Percentiles rank a stretch among this genome's conserved stretches.
Conservation (phyloP, 306 rosid species). For the Pachyrhizus erosus region DNA sequence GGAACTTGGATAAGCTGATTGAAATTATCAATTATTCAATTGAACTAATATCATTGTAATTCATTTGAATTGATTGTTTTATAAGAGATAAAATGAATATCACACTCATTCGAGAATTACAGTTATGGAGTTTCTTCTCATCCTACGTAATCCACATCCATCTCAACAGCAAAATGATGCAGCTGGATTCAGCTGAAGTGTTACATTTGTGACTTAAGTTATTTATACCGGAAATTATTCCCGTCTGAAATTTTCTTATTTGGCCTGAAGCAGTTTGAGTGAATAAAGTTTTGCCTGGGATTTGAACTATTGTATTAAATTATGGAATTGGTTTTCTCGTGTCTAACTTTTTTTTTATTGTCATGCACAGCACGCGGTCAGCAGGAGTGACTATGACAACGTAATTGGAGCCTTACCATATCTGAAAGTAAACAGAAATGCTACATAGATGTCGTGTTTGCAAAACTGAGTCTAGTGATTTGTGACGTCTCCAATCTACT, state of each 20-base stretch:
- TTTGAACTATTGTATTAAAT: conserved; percentile 3
- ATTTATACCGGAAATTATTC: background rate
- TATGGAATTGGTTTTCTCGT: conserved; percentile 40
- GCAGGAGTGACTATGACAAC: conserved; percentile 90
- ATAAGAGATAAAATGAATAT: conserved; percentile 5
- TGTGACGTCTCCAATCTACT: conserved; percentile 24
- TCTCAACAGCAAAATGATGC: conserved; percentile 12
- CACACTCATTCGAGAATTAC: background rate
- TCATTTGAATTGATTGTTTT: conserved; percentile 22
- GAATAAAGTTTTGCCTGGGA: conserved; percentile 8
- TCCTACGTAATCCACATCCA: conserved; percentile 20
- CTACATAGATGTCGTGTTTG: conserved; percentile 47
- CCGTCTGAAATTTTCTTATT: background rate
- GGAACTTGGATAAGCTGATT: conserved; percentile 3
- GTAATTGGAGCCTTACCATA: conserved; percentile 90
- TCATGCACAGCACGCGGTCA: conserved; percentile 64
- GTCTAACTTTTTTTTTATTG: conserved; percentile 32
- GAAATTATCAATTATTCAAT: background rate
- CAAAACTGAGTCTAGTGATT: conserved; percentile 28
- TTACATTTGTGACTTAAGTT: background rate
- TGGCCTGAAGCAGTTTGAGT: background rate
- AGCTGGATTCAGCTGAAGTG: background rate
- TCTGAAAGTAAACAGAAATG: conserved; percentile 85
- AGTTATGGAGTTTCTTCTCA: conserved; percentile 10
- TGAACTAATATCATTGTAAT: background rate